Conservation (phyloP, 2,329 filamentous ascomycete species). For the Tolypocladium pustulatum region DNA sequence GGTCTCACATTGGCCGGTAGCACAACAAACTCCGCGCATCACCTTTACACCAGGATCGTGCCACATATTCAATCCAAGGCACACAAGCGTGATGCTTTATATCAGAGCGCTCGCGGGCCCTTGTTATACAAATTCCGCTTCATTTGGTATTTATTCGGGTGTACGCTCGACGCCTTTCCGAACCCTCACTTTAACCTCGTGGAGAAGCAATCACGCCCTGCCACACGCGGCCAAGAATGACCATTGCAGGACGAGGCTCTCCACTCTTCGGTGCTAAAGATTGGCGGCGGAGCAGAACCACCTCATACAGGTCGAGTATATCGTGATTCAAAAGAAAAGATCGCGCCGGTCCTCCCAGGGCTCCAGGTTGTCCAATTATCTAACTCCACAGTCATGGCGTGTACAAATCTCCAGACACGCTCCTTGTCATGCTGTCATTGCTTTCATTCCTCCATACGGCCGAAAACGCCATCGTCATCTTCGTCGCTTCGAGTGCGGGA, state of each 20-base stretch:
- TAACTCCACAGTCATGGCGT: slow-evolving; percentile 18
- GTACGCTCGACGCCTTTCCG: slow-evolving; percentile 54
- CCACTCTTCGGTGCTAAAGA: slow-evolving; percentile 61
- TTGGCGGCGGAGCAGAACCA: slow-evolving; percentile 53
- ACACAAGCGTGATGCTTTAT: neutral
- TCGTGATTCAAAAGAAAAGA: slow-evolving; percentile 41
- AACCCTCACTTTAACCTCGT: slow-evolving; percentile 64
- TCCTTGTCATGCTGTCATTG: slow-evolving; percentile 6
- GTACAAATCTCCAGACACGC: neutral
- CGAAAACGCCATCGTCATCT: slow-evolving; percentile 92
- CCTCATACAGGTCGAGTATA: slow-evolving; percentile 33
- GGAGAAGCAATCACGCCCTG: slow-evolving; percentile 35
- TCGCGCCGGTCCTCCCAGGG: slow-evolving; percentile 15
- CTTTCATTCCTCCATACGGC: slow-evolving; percentile 80
- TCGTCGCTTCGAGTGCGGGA: slow-evolving; percentile 65
- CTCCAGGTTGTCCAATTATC: slow-evolving; percentile 22
- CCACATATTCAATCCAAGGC: neutral
- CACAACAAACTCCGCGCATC: neutral
- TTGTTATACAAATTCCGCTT: slow-evolving; percentile 11
- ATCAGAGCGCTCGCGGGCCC: neutral
- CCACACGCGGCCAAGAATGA: slow-evolving; percentile 9
- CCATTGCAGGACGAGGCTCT: slow-evolving; percentile 23
- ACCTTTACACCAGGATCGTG: neutral
- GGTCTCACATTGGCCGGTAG: neutral
- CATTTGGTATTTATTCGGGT: slow-evolving; percentile 29